Base-by-base conservation (phyloP, 495 filamentous ascomycete genomes). In the Cenococcum geophilum region DNA sequence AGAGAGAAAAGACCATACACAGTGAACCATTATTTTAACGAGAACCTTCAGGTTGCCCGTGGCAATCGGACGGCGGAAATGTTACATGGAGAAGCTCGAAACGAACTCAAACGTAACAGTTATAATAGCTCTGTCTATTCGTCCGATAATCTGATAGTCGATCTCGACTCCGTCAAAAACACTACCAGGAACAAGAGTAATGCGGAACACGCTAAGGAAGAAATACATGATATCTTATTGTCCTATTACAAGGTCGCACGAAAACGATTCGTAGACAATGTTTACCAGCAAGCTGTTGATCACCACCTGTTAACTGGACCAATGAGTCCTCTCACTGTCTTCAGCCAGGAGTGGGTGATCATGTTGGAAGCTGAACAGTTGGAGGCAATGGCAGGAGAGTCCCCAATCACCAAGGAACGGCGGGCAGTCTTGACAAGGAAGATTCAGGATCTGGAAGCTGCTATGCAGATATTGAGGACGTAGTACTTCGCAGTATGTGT, bases 11-110 rank as follows among this genome's bases (percentile, higher is more conserved):
- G 27, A n/a, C 58, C 58, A 32, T 61, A 48, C 8, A 55, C 58
- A 12, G 53, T 54, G 34, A 61, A 61, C 50, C 58, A 61, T 27
- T 61, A 61, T 36, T 61, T 61, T 48, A 61, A 61, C 45, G 20
- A 48, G 5, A 50, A 55, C 53, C 34, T 61, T 14, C 58, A 61
- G 58, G 54, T 54, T 3, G 27, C 27, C 27, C 27, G 27, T 32
- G 27, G 27, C 6, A 2, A 32, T 32, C 27, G 27, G 27, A 32
- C 6, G 27, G 27, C 27, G 6, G 6, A 32, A 2, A 32, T 32
- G 27, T 6, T 32, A 32, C n/a, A n/a, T n/a, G n/a, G n/a, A n/a
- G n/a, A n/a, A n/a, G n/a, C n/a, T n/a, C n/a, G 6, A 32, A 32
- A 2, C 27, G 27, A 32, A 32, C 27, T 32, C 27, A 32, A 6